Conservation (phyloP, 257 asterid species). For the Cinchona pubescens region DNA sequence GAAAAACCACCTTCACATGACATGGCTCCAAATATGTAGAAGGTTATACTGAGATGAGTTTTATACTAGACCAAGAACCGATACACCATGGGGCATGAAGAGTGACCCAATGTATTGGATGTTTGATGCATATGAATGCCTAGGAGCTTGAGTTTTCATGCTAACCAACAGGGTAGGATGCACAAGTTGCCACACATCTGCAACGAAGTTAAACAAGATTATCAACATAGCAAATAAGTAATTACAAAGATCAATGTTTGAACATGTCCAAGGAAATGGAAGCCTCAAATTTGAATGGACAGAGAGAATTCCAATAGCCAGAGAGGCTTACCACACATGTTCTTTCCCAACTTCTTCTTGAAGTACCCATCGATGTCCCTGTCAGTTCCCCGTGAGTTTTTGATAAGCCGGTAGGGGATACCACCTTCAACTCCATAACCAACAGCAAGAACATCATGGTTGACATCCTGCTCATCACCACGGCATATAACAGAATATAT, state of each 20-base stretch:
- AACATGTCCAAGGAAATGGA: not conserved
- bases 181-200: slow-evolving; percentile 78
- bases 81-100: not conserved
- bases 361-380: slow-evolving; percentile 95
- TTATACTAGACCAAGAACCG: slow-evolving; percentile 4
- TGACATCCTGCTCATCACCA: slow-evolving; percentile 60
- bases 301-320: not conserved
- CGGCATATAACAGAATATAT: not conserved
- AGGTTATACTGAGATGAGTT: not conserved
- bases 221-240: not conserved
- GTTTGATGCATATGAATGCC: not conserved
- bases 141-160: not conserved
- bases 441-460: slow-evolving; percentile 97
- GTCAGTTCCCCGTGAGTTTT: slow-evolving; percentile 93
- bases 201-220: slow-evolving; percentile 3
- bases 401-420: slow-evolving; percentile 81
- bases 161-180: slow-evolving; percentile 66
- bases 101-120: not conserved
- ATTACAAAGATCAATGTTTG: not conserved
- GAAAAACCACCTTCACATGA: not conserved
- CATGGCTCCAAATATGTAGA: not conserved
- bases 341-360: slow-evolving; percentile 95
- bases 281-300: not conserved
- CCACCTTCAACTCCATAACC: slow-evolving; percentile 89
- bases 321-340: slow-evolving; percentile 81